Percentiles rank a stretch among this genome's conserved stretches.
phyloP scores from a whole-genome alignment of 2,329 filamentous ascomycete species.

The Nigrospora osmanthi region DNA sequence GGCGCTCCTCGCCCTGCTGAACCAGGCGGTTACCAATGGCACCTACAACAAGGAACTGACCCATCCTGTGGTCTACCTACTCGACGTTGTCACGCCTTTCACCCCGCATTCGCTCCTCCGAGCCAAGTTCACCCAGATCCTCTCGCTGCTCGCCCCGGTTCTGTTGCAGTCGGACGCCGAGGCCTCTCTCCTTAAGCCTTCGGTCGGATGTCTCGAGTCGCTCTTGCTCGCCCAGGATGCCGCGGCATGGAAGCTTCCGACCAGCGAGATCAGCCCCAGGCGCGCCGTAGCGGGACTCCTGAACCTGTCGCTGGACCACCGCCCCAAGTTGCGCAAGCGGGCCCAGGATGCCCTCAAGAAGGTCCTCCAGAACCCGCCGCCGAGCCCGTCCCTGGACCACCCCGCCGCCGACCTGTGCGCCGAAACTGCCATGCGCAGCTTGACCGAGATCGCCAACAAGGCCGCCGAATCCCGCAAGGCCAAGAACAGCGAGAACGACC shows the following conservation, averaged over 20 bases:
- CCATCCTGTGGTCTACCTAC: conserved; percentile 84
- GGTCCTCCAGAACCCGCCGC: conserved; percentile 77
- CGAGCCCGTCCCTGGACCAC: conserved; percentile 87
- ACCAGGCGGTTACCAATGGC: conserved; percentile 62
- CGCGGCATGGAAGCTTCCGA: conserved; percentile 77
- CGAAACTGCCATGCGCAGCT: conserved; percentile 74
- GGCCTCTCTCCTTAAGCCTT: conserved; percentile 76
- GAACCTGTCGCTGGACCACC: conserved; percentile 73
- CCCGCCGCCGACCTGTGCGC: conserved; percentile 95
- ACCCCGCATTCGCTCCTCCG: conserved; percentile 81
- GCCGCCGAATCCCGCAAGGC: conserved; percentile 59
- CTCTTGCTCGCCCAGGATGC: conserved; percentile 83
- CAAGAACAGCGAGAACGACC: conserved; percentile 61
- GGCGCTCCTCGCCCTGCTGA: conserved; percentile 81
- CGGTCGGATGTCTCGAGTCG: conserved; percentile 91
- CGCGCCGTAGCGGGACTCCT: conserved; percentile 81
- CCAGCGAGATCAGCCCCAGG: conserved; percentile 76
- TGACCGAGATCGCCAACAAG: conserved; percentile 65
- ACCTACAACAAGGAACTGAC: conserved; percentile 75
- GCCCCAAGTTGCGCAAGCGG: conserved; percentile 90
- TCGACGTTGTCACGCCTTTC: conserved; percentile 83
- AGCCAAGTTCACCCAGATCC: conserved; percentile 91
- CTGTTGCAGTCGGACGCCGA: conserved; percentile 75
- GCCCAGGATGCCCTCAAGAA: conserved; percentile 83
- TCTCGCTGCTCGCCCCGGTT: conserved; percentile 77